Conservation (phyloP, 352 stramenopile species). For the Pythium apleroticum region DNA sequence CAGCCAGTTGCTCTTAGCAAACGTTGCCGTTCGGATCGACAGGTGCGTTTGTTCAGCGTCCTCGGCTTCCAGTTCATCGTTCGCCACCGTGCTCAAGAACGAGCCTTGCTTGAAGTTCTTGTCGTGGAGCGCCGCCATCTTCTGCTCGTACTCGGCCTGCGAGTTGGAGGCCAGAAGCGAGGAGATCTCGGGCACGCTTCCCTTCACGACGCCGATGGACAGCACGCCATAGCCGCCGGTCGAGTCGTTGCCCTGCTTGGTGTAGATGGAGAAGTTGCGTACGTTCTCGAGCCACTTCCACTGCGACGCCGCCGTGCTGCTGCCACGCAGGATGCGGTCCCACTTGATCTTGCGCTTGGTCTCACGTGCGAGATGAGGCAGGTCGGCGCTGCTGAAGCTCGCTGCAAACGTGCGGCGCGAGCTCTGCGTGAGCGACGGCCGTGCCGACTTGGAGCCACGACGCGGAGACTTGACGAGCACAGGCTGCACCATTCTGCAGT, state of each 20-base stretch:
- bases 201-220: constrained; percentile 15
- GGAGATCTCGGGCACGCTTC: constrained; percentile 13
- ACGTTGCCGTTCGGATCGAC: constrained; percentile 18
- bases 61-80: neutral
- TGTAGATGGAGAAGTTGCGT: constrained; percentile 22
- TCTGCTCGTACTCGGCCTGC: constrained; percentile 11
- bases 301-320: neutral
- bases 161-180: constrained; percentile 7
- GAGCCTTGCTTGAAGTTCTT: constrained; percentile 18
- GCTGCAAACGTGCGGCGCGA: neutral
- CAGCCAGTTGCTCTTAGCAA: constrained; percentile 14
- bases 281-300: constrained; percentile 28
- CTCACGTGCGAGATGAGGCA: constrained; percentile 15
- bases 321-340: constrained; percentile 14
- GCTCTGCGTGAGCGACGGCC: neutral
- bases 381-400: constrained; percentile 9
- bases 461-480: neutral
- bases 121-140: constrained; percentile 21
- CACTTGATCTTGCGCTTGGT: constrained; percentile 23
- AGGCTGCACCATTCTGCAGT: neutral
- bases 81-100: constrained; percentile 3
- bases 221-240: constrained; percentile 12
- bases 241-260: constrained; percentile 1
- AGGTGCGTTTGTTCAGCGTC: constrained; percentile 3
- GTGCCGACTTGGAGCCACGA: neutral